phyloP scores from a whole-genome alignment of 2,329 filamentous ascomycete species.

The Fusarium mundagurra region DNA sequence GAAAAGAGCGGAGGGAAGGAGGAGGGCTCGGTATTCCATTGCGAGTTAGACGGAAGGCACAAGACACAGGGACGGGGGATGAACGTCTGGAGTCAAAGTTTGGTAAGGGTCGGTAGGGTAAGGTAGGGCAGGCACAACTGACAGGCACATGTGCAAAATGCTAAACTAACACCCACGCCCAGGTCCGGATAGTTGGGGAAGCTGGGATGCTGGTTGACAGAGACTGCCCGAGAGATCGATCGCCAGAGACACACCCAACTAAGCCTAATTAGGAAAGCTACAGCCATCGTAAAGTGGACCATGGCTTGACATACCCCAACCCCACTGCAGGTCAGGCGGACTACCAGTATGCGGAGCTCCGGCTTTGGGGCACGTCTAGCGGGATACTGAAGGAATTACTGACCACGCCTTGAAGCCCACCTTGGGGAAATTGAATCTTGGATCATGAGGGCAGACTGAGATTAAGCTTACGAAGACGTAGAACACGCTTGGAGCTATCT shows the following conservation, averaged over 20 bases:
- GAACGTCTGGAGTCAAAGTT: conserved; percentile 24
- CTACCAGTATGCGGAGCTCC: too few species aligned
- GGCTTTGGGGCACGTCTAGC: conserved; percentile 25
- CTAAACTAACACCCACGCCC: conserved; percentile 30
- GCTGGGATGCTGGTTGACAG: conserved; percentile 21
- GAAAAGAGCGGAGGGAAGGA: conserved; percentile 32
- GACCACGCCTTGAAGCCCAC: conserved; percentile 10
- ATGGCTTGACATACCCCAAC: conserved; percentile 33
- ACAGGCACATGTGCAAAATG: conserved; percentile 26
- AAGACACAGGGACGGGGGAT: conserved; percentile 1
- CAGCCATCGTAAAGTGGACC: conserved; percentile 25
- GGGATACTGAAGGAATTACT: conserved; percentile 27
- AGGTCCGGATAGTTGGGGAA: conserved; percentile 28
- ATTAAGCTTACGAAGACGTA: conserved; percentile 11
- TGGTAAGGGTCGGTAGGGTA: neutral
- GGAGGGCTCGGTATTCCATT: conserved; percentile 27
- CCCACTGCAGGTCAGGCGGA: conserved; percentile 43
- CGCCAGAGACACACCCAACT: too few species aligned
- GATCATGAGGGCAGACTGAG: conserved; percentile 11
- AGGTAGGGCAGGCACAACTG: conserved; percentile 16
- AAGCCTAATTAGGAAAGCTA: too few species aligned
- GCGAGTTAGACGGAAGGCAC: conserved; percentile 20
- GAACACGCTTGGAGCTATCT: neutral
- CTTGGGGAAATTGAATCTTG: conserved; percentile 9
- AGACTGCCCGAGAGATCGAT: too few species aligned